Conservation (phyloP, 306 rosid genomes). For the Sphenostylis stenocarpa region DNA sequence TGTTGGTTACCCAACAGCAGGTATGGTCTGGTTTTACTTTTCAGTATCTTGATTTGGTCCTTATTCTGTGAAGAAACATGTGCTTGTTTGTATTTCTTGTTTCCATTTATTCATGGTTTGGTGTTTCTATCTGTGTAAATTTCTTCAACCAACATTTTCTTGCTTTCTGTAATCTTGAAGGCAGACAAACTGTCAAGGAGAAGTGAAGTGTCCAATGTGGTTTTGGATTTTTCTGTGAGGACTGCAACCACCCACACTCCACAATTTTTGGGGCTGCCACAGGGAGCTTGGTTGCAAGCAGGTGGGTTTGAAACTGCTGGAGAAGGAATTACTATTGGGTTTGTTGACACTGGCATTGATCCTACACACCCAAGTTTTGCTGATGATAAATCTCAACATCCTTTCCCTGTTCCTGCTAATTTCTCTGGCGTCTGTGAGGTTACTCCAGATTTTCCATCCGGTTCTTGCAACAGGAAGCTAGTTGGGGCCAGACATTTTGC, state of each 20-base stretch:
- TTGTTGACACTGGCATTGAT: constrained; percentile 94
- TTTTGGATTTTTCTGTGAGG: constrained; percentile 83
- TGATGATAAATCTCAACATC: constrained; percentile 52
- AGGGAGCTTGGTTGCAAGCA: constrained; percentile 82
- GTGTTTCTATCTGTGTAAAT: neutral
- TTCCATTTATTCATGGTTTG: neutral
- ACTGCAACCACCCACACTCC: constrained; percentile 97
- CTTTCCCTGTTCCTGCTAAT: constrained; percentile 65
- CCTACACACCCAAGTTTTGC: constrained; percentile 88
- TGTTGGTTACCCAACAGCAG: constrained; percentile 81
- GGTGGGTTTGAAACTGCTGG: constrained; percentile 93
- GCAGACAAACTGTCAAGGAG: constrained; percentile 79
- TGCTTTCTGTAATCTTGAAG: constrained; percentile 44
- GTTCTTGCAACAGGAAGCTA: constrained; percentile 97
- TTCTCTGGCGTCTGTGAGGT: constrained; percentile 91
- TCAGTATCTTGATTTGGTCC: constrained; percentile 6
- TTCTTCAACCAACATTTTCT: neutral
- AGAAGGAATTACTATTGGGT: constrained; percentile 86
- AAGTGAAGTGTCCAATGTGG: constrained; percentile 87
- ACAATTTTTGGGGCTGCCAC: constrained; percentile 84
- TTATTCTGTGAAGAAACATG: neutral
- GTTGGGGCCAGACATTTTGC: constrained; percentile 97
- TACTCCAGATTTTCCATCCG: constrained; percentile 89
- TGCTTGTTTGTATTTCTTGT: neutral
- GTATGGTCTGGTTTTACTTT: constrained; percentile 41